Percentiles rank a stretch among this genome's conserved stretches.
Evolutionary conservation across 306 rosid genomes (phyloP).

Genomic region (Quercus glauca): DNA sequence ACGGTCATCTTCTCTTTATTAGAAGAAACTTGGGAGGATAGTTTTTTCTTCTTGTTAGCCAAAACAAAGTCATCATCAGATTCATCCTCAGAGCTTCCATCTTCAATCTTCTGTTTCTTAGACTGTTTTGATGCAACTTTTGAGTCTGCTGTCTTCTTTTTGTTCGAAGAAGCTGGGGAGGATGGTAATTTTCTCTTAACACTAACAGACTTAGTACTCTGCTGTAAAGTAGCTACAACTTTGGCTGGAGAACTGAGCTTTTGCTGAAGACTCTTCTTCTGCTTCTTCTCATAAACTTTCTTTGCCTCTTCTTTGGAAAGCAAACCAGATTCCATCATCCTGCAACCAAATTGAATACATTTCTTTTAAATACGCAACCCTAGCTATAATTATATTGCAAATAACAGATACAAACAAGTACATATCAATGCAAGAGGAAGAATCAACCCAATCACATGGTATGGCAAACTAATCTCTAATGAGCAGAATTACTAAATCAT

Average conservation of each 20-base stretch:
- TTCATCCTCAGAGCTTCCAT: constrained; percentile 44
- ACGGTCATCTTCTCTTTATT: constrained; percentile 31
- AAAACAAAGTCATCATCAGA: constrained; percentile 44
- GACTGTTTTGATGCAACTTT: constrained; percentile 30
- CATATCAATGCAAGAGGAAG: not conserved
- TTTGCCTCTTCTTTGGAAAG: constrained; percentile 63
- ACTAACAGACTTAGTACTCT: constrained; percentile 31
- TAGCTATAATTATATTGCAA: not conserved
- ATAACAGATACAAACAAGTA: not conserved
- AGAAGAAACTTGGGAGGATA: constrained; percentile 31
- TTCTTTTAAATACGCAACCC: not conserved
- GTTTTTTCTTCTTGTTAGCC: constrained; percentile 29
- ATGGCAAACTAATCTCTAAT: not conserved
- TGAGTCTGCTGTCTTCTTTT: constrained; percentile 37
- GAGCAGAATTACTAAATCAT: not conserved
- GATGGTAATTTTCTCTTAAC: constrained; percentile 42
- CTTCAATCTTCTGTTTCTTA: constrained; percentile 53
- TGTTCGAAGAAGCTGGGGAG: constrained; percentile 31
- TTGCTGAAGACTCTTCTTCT: constrained; percentile 43
- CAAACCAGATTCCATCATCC: constrained; percentile 95
- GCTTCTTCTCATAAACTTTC: constrained; percentile 62
- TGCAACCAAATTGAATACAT: constrained; percentile 32
- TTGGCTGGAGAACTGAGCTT: constrained; percentile 54
- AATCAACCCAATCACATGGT: not conserved
- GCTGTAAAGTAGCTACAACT: constrained; percentile 30